Evolutionary conservation across 495 filamentous ascomycete genomes (phyloP).

Genomic region (Trypethelium eluteriae): DNA sequence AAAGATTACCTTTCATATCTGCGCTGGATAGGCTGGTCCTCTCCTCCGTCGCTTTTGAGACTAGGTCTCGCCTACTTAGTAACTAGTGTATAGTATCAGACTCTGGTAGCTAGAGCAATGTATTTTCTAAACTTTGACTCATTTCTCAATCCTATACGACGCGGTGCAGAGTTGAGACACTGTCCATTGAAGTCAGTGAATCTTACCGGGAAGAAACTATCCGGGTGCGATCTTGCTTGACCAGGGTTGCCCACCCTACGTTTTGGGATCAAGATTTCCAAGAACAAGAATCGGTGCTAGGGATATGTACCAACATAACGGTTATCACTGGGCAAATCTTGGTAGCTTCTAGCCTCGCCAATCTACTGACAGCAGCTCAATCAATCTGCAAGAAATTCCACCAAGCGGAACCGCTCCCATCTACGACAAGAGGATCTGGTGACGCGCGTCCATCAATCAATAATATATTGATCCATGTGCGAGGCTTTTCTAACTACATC

Average conservation of each 20-base stretch:
- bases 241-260: too few relatives aligned
- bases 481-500: not conserved
- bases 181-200: too few relatives aligned
- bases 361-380: not conserved
- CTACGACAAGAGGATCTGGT: not conserved
- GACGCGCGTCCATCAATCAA: not conserved
- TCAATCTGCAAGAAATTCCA: not conserved
- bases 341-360: not conserved
- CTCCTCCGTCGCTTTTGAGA: not conserved
- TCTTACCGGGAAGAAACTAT: too few relatives aligned
- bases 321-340: not conserved
- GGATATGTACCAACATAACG: not conserved
- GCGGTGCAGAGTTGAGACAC: too few relatives aligned
- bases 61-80: not conserved
- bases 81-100: constrained; percentile 8
- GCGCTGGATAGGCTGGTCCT: not conserved
- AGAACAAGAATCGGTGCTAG: not conserved
- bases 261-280: too few relatives aligned
- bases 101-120: not conserved
- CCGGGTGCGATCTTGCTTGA: too few relatives aligned
- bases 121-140: not conserved
- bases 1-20: not conserved
- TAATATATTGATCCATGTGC: not conserved
- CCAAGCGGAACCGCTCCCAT: not conserved
- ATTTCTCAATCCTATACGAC: not conserved